Evolutionary conservation across 306 rosid species (phyloP).

Genomic region (Styphnolobium japonicum): DNA sequence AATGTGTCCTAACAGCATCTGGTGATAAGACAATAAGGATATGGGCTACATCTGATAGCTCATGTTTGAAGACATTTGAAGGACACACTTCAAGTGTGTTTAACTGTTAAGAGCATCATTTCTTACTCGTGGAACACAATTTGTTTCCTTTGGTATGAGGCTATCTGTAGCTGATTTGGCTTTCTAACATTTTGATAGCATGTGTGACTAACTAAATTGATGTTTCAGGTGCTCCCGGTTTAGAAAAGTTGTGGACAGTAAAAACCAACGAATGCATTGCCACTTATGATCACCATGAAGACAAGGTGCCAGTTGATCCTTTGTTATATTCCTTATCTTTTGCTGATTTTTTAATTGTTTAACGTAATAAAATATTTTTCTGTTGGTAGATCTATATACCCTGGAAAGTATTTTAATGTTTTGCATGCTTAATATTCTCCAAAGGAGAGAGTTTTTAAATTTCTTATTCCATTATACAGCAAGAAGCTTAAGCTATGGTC

Average conservation of each 20-base stretch:
- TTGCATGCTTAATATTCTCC: neutral
- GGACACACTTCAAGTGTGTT: conserved; percentile 92
- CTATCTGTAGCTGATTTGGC: conserved; percentile 17
- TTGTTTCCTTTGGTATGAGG: conserved; percentile 77
- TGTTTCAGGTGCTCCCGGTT: conserved; percentile 85
- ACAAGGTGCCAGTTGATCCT: conserved; percentile 57
- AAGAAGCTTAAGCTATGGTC: neutral
- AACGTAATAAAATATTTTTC: neutral
- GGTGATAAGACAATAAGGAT: conserved; percentile 94
- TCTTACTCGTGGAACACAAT: conserved; percentile 89
- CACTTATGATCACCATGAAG: conserved; percentile 85
- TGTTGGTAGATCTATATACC: neutral
- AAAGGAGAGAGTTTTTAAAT: neutral
- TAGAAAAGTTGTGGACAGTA: conserved; percentile 88
- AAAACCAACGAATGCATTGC: conserved; percentile 84
- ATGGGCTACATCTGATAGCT: conserved; percentile 92
- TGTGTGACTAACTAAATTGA: conserved; percentile 21
- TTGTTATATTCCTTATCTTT: neutral
- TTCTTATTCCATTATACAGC: neutral
- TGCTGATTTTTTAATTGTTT: neutral
- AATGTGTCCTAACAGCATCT: conserved; percentile 89
- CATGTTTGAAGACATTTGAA: conserved; percentile 92
- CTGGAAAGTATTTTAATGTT: neutral
- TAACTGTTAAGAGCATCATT: conserved; percentile 83
- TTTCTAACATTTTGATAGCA: conserved; percentile 2